Evolutionary conservation across 78 protist genomes (phyloP).

Genomic region (Planoprotostelium fungivorum): DNA sequence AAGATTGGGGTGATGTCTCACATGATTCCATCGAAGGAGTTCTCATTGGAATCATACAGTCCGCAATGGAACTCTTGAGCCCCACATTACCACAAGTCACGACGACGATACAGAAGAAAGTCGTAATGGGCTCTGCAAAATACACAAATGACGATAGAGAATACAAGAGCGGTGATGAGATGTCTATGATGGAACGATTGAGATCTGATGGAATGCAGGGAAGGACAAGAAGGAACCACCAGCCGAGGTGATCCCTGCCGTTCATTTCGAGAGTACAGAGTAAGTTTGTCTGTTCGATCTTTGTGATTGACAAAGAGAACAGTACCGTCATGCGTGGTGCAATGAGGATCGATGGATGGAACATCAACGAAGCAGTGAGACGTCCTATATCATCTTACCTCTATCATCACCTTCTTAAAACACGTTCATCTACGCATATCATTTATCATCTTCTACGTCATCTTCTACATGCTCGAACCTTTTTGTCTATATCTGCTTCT

Average conservation of each 20-base stretch:
- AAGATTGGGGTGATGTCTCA: background rate
- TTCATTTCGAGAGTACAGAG: background rate
- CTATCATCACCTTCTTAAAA: too few species aligned
- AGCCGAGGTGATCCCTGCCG: background rate
- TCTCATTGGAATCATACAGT: background rate
- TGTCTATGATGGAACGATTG: background rate
- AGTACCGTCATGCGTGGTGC: background rate
- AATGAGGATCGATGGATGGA: background rate
- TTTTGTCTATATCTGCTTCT: too few species aligned
- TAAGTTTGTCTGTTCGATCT: background rate
- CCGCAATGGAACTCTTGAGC: background rate
- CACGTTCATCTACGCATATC: too few species aligned
- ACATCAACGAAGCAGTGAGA: background rate
- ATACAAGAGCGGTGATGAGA: background rate
- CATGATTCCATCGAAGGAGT: background rate
- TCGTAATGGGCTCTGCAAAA: too few species aligned
- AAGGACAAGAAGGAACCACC: background rate
- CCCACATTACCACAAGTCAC: background rate
- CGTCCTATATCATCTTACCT: too few species aligned
- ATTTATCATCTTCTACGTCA: too few species aligned
- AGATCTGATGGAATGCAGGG: too few species aligned
- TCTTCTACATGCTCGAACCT: too few species aligned
- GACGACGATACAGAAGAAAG: too few species aligned
- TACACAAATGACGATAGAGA: background rate
- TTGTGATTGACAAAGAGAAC: too few species aligned